phyloP scores from a whole-genome alignment of 352 stramenopile genomes.

The Phytopythium ostracodes region DNA sequence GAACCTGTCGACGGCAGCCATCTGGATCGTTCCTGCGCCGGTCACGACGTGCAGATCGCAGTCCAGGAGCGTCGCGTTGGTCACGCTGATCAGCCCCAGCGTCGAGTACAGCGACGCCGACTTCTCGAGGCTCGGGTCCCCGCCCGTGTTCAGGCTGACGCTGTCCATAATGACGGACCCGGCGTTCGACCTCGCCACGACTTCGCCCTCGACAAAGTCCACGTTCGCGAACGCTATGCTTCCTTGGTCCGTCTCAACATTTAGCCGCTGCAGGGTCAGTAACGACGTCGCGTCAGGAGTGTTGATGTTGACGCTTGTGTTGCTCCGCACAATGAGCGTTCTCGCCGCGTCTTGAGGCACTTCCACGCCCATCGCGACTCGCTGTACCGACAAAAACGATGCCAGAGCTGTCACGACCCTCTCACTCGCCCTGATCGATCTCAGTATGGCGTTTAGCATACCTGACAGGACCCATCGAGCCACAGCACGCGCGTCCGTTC shows the following conservation, averaged over 20 bases:
- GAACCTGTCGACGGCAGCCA: conserved; percentile 39
- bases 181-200: conserved; percentile 37
- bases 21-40: conserved; percentile 38
- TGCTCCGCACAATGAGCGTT: conserved; percentile 36
- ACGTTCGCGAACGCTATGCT: conserved; percentile 47
- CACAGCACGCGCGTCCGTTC: conserved; percentile 50
- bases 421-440: neutral
- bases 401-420: neutral
- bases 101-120: conserved; percentile 32
- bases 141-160: conserved; percentile 35
- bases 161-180: conserved; percentile 48
- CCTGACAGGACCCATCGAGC: conserved; percentile 69
- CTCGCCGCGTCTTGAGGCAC: conserved; percentile 24
- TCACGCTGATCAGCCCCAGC: conserved; percentile 40
- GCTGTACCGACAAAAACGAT: conserved; percentile 13
- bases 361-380: conserved; percentile 34
- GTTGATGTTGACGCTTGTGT: conserved; percentile 52
- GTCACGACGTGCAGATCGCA: conserved; percentile 50
- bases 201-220: conserved; percentile 21
- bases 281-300: conserved; percentile 9
- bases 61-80: conserved; percentile 42
- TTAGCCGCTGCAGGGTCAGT: conserved; percentile 29
- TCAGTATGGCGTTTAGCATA: conserved; percentile 5
- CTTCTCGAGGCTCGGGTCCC: conserved; percentile 20
- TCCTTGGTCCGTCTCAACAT: conserved; percentile 34